Conservation (phyloP, 1,284 basidiomycete genomes). For the Vanrija sp. region DNA sequence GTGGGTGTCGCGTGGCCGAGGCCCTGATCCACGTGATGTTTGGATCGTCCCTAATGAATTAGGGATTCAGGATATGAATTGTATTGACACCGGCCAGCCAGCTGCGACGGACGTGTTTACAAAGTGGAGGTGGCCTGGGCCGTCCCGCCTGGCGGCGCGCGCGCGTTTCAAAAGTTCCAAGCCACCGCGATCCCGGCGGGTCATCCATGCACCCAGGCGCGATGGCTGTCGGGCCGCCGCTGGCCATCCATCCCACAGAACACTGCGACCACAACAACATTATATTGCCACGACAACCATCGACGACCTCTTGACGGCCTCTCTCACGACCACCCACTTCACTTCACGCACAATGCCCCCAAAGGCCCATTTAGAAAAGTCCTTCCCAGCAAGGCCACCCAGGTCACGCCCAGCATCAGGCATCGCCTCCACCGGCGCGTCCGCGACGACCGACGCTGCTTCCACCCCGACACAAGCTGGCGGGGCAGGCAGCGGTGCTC, state of each 20-base stretch:
- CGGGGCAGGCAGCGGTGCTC: neutral
- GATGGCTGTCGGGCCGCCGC: too few relatives aligned
- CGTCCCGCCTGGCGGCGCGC: neutral
- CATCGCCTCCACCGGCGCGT: neutral
- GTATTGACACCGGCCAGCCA: too few relatives aligned
- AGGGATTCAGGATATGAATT: too few relatives aligned
- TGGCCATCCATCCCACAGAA: too few relatives aligned
- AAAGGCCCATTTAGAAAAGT: constrained; percentile 1
- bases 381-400: neutral
- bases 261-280: too few relatives aligned
- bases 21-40: neutral
- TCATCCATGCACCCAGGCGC: neutral
- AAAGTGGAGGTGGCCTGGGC: too few relatives aligned
- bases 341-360: neutral
- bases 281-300: neutral
- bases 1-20: neutral
- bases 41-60: too few relatives aligned
- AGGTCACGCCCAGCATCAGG: neutral
- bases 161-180: too few relatives aligned
- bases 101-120: too few relatives aligned
- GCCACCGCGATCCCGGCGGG: neutral
- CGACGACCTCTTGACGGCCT: neutral
- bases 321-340: too few relatives aligned
- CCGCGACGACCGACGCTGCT: neutral
- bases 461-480: neutral